phyloP scores from a whole-genome alignment of 1,139 yeast species.

The Scheffersomyces parashehatae region DNA sequence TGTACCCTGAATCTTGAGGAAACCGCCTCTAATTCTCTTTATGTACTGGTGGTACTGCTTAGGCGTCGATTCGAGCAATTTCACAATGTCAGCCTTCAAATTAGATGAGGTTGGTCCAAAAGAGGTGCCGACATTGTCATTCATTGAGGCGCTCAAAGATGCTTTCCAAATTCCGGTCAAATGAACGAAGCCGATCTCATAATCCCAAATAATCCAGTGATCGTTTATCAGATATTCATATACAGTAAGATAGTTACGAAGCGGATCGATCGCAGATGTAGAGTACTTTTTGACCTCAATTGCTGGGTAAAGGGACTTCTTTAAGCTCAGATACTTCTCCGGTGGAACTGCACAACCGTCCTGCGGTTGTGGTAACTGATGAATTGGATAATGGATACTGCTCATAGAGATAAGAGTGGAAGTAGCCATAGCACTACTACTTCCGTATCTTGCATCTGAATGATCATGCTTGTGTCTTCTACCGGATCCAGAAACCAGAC shows the following conservation, averaged over 20 bases:
- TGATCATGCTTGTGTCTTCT: not conserved
- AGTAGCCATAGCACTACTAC: conserved; percentile 1
- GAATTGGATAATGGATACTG: conserved; percentile 23
- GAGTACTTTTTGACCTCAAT: conserved; percentile 67
- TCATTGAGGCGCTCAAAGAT: conserved; percentile 39
- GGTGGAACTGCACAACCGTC: conserved; percentile 17
- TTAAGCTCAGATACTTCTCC: conserved; percentile 25
- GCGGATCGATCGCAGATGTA: conserved; percentile 59
- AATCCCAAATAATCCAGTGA: conserved; percentile 85
- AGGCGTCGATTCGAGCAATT: conserved; percentile 72
- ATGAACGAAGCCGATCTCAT: conserved; percentile 84
- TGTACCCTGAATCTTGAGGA: conserved; percentile 90
- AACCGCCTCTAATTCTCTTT: conserved; percentile 86
- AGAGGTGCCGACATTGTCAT: conserved; percentile 5
- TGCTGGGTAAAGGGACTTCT: conserved; percentile 33
- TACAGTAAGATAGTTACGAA: conserved; percentile 68
- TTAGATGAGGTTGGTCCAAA: conserved; percentile 22
- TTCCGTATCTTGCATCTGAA: no score
- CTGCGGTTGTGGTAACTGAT: conserved; percentile 9
- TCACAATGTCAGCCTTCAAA: conserved; percentile 74
- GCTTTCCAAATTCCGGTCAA: conserved; percentile 90
- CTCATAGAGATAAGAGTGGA: conserved; percentile 6
- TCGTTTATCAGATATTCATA: conserved; percentile 67
- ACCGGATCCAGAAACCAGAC: not conserved
- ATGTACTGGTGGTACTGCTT: conserved; percentile 62